These are phyloP conservation scores for Adansonia grandidieri DNA, from an alignment of 441 rosid genomes.

Conservation along the genomic window DNA sequence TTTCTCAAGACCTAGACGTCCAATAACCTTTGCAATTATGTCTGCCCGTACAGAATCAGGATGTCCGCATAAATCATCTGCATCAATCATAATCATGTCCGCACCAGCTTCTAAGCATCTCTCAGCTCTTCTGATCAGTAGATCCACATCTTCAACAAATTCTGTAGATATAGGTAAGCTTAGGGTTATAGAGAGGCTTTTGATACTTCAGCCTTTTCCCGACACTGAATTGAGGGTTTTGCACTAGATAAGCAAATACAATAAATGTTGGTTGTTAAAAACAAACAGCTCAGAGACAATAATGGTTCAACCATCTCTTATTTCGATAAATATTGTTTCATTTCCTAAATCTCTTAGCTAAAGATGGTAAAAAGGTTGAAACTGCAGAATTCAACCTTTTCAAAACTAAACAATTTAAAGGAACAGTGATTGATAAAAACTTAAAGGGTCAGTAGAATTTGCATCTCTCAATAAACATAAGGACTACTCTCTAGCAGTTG, in stretches of 20 bases:
- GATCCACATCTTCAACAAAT: conserved; percentile 78
- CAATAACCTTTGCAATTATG: conserved; percentile 77
- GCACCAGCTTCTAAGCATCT: conserved; percentile 97
- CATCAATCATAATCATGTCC: conserved; percentile 91
- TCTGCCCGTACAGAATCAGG: conserved; percentile 72
- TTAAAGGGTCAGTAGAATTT: not conserved
- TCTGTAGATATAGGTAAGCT: conserved; percentile 41
- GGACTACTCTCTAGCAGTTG: not conserved
- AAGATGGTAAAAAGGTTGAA: not conserved
- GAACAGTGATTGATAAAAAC: not conserved
- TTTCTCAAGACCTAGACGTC: conserved; percentile 87
- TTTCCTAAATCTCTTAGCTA: not conserved
- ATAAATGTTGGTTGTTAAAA: not conserved
- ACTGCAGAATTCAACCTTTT: not conserved
- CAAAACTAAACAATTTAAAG: not conserved
- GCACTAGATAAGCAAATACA: not conserved
- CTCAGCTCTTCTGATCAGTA: conserved; percentile 86
- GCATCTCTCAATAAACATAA: not conserved
- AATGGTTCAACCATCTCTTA: not conserved
- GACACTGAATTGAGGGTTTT: not conserved
- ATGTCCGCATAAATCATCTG: conserved; percentile 84
- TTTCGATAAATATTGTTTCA: not conserved
- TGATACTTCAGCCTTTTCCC: no score
- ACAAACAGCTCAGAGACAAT: conserved; percentile 1
- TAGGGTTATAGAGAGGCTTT: not conserved